Base-by-base conservation (phyloP, 257 asterid species). In the Primulina tabacum region DNA sequence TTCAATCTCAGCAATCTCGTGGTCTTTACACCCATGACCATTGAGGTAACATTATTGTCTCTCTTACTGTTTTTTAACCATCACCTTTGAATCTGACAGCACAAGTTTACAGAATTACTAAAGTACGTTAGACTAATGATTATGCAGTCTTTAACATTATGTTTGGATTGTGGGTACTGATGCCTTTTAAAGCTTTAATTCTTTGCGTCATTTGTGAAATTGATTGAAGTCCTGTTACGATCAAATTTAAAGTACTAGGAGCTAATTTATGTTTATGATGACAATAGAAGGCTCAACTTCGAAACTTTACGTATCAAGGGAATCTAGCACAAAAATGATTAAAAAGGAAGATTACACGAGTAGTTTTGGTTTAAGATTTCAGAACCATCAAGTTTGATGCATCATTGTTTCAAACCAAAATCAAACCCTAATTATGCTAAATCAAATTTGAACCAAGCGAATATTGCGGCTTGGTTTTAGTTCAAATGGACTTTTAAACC, bases 11-110 rank as follows among this genome's bases (percentile, higher is more conserved):
- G 87, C 88, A 94, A 94, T 81, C 99, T 94, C 35, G 64, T 88
- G 35, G 77, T 91, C 83, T 91, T 91, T 63, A 91, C 97, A 0
- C 99, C 97, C 58, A 89, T 94, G 99, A 94, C 99, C 29, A 83
- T 94, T 40, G 91, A 89, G 99, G 99, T 93, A 64, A 76, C 32
- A 20, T 4, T 17, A 38, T 58, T 35, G 35, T 60, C 62, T 66
- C 4, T 62, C 4, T 30, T 55, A 17, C 24, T 21, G 24, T 69
- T 64, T 30, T 30, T 58, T 59, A 12, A 32, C 9, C 65, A 66
- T 71, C 67, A 57, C 17, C 12, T 21, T 37, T 35, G 16, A 32
- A 55, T 53, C 64, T 53, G 52, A 34, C 29, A 34, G 33, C 16
- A 1, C 6, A 53, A 69, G 34, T 47, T 70, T 71, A 12, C 69